Conservation (phyloP, 768 basidiomycete genomes). For the Boletellus ananas region DNA sequence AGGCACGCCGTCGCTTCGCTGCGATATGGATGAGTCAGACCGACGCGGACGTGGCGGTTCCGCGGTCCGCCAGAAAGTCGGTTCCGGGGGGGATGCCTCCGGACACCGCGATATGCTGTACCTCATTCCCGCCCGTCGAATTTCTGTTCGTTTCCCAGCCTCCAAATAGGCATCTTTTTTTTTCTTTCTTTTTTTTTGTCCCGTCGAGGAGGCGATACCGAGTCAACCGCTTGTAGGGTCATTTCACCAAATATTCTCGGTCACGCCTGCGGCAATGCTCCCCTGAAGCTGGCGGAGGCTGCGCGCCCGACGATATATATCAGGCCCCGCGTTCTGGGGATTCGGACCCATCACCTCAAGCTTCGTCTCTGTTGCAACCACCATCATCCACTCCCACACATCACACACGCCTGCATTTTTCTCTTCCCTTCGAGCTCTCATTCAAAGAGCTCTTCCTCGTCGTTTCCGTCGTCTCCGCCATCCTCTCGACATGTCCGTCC, state of each 20-base stretch:
- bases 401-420: constrained; percentile 11
- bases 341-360: constrained; percentile 3
- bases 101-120: constrained; percentile 16
- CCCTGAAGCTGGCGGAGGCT: constrained; percentile 20
- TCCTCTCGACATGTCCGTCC: constrained; percentile 17
- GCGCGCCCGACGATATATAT: constrained; percentile 27
- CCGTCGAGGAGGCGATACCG: constrained; percentile 14
- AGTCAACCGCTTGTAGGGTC: constrained; percentile 6
- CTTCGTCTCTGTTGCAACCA: constrained; percentile 7
- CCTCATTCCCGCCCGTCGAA: background rate
- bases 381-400: constrained; percentile 17
- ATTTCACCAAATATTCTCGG: background rate
- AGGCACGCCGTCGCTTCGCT: background rate
- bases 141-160: background rate
- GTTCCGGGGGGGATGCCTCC: constrained; percentile 12
- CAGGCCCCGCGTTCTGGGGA: background rate
- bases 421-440: constrained; percentile 5
- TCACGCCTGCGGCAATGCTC: constrained; percentile 26
- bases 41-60: background rate
- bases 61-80: constrained; percentile 2
- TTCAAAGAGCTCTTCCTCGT: constrained; percentile 8
- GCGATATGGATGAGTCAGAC: background rate
- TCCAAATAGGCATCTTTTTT: constrained; percentile 18
- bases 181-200: background rate
- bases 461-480: constrained; percentile 6